Percentiles rank a stretch among this genome's conserved stretches.
Evolutionary conservation across 2,329 filamentous ascomycete species (phyloP).

Genomic region (Reticulascus tulasneorum): DNA sequence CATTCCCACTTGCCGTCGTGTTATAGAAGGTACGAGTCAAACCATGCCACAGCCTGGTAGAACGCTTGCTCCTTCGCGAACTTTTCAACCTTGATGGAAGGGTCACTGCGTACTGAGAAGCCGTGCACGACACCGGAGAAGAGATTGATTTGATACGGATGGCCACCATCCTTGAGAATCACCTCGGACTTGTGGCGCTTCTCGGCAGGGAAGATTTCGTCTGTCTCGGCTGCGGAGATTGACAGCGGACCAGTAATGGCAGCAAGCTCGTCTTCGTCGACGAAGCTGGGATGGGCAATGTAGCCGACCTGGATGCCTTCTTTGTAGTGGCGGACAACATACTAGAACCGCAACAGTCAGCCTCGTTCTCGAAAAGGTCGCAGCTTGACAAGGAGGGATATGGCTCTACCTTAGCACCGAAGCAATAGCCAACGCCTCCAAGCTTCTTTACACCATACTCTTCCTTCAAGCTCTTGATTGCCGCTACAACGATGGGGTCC

Average conservation of each 20-base stretch:
- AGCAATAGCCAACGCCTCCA: constrained; percentile 69
- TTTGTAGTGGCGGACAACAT: constrained; percentile 64
- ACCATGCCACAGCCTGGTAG: constrained; percentile 72
- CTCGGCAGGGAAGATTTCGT: constrained; percentile 61
- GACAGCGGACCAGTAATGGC: constrained; percentile 64
- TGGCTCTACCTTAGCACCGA: constrained; percentile 70
- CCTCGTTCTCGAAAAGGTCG: too few species aligned
- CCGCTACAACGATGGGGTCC: constrained; percentile 28
- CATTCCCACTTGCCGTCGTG: too few species aligned
- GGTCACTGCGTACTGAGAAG: constrained; percentile 67
- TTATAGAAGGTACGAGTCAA: constrained; percentile 55
- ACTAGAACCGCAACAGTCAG: constrained; percentile 37
- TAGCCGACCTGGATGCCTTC: constrained; percentile 66
- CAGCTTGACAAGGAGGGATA: too few species aligned
- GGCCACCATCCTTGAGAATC: constrained; percentile 52
- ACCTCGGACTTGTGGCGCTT: constrained; percentile 62
- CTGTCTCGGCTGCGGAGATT: constrained; percentile 62
- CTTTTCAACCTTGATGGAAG: constrained; percentile 50
- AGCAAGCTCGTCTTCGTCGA: constrained; percentile 62
- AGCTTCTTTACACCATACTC: constrained; percentile 55
- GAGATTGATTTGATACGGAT: constrained; percentile 72
- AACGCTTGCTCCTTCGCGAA: constrained; percentile 82
- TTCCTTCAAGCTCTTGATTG: constrained; percentile 53
- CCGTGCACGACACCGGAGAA: constrained; percentile 71
- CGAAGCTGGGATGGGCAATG: constrained; percentile 75